Evolutionary conservation across 2,329 filamentous ascomycete genomes (phyloP).

Genomic region (Pleurostoma richardsiae): DNA sequence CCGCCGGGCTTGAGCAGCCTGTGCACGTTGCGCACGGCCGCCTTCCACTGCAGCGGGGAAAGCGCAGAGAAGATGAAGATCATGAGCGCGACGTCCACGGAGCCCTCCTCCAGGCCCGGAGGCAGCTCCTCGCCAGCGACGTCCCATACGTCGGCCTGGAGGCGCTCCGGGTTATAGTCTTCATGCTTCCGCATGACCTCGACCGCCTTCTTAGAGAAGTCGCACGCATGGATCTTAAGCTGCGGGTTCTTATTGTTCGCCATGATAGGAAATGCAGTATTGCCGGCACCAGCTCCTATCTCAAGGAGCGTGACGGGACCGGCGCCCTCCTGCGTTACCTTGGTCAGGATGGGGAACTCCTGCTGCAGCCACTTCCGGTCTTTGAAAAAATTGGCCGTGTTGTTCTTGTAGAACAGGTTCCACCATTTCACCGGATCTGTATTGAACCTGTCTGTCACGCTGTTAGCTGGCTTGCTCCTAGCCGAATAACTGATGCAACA

Average conservation of each 20-base stretch:
- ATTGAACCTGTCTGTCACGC: constrained; percentile 70
- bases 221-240: constrained; percentile 85
- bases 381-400: constrained; percentile 97
- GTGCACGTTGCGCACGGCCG: constrained; percentile 76
- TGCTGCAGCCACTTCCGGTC: constrained; percentile 95
- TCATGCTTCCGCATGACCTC: constrained; percentile 83
- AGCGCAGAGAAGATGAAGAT: constrained; percentile 97
- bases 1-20: constrained; percentile 85
- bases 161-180: constrained; percentile 64
- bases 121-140: constrained; percentile 69
- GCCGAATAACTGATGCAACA: too few species aligned
- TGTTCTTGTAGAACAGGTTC: constrained; percentile 98
- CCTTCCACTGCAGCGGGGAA: constrained; percentile 76
- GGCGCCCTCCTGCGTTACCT: constrained; percentile 66
- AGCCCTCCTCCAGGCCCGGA: constrained; percentile 69
- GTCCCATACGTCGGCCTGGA: constrained; percentile 95
- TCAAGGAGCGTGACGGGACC: constrained; percentile 73
- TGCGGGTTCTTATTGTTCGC: constrained; percentile 76
- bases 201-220: constrained; percentile 93
- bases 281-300: constrained; percentile 91
- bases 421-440: constrained; percentile 90
- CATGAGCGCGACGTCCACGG: constrained; percentile 86
- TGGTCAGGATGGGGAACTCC: constrained; percentile 84
- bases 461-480: constrained; percentile 29
- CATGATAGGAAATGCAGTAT: constrained; percentile 90